Conservation (phyloP, 2,329 filamentous ascomycete species). For the Alternaria sp. region DNA sequence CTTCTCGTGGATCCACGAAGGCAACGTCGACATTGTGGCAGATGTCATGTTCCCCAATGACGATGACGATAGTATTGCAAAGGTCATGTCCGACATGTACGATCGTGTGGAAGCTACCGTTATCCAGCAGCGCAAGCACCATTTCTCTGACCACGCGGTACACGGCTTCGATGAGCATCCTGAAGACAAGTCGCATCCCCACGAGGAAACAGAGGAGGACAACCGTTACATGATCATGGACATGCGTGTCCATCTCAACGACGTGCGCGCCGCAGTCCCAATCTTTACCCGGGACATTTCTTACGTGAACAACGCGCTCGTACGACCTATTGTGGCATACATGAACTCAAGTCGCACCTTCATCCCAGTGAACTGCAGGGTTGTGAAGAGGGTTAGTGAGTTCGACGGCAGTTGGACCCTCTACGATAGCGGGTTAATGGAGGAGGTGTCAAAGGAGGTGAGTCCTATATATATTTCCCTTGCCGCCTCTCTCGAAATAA, state of each 20-base stretch:
- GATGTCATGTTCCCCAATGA: conserved; percentile 95
- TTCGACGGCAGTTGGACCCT: conserved; percentile 96
- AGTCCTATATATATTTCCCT: background rate
- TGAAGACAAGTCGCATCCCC: conserved; percentile 19
- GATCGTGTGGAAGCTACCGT: conserved; percentile 94
- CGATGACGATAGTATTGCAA: conserved; percentile 84
- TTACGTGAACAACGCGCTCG: conserved; percentile 94
- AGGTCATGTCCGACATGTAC: conserved; percentile 97
- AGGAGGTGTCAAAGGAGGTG: conserved; percentile 86
- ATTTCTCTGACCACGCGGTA: conserved; percentile 44
- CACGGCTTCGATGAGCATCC: conserved; percentile 35
- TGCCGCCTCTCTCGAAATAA: background rate
- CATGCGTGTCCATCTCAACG: conserved; percentile 91
- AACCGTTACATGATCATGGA: conserved; percentile 91
- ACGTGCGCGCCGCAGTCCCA: conserved; percentile 89
- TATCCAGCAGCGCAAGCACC: conserved; percentile 69
- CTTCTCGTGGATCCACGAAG: conserved; percentile 97
- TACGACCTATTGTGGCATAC: conserved; percentile 95
- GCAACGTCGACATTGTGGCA: conserved; percentile 93
- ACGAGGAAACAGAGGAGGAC: conserved; percentile 55
- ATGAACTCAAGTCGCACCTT: conserved; percentile 96
- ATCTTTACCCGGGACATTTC: conserved; percentile 91
- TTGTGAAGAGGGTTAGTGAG: conserved; percentile 86
- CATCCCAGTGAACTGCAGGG: conserved; percentile 91
- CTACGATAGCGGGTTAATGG: conserved; percentile 92